Evolutionary conservation across 2,329 filamentous ascomycete species (phyloP), one percentile per base, ranked within the genome.

Genomic region (Cryphonectria naterciae): DNA sequence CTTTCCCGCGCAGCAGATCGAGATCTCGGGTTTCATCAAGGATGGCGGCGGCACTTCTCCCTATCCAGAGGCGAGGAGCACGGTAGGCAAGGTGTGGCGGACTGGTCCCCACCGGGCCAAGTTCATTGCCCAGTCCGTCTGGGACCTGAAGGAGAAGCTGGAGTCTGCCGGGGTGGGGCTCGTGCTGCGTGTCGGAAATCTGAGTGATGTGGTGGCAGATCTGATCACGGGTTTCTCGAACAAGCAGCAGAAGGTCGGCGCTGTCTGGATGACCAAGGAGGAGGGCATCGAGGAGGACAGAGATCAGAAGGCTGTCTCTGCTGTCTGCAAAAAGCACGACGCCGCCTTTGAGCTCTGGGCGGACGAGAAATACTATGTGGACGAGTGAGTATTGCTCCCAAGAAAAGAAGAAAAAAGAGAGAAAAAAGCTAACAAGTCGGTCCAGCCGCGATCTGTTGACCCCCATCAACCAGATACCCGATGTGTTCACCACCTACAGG

Each of bases 331-430:
- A 32, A 78, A 84, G 17, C 80, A 85, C 3, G 84, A 83, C 0
- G 82, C 89, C 4, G 84, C 88, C 1, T 93, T 93, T 78, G 87
- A 87, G 77, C 71, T 89, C 0, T 94, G 90, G 88, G 79, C 80
- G 0, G 92, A 95, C 75, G 92, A 94, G 79, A 95, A 95, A 78
- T 95, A 93, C 75, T 90, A 90, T 72, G 85, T 95, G 66, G 91
- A 95, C 76, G 92, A 95, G 93, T 95, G 82, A 80, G 91, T 87
- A 35, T 19, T 10, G 4, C 6, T 1, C 17, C 15, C 35, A 25
- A 17, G 46, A 3, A 17, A 8, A 13, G 19, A 6, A n/a, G 2
- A 6, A n/a, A 37, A 32, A 11, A 41, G n/a, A n/a, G 28, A 32
- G 32, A 28, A 39, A 32, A 32, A 19, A 22, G 15, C 52, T n/a